These are phyloP conservation scores for Geoglossum cookeanum DNA, from an alignment of 2,329 filamentous ascomycete species.

Conservation along the genomic window DNA sequence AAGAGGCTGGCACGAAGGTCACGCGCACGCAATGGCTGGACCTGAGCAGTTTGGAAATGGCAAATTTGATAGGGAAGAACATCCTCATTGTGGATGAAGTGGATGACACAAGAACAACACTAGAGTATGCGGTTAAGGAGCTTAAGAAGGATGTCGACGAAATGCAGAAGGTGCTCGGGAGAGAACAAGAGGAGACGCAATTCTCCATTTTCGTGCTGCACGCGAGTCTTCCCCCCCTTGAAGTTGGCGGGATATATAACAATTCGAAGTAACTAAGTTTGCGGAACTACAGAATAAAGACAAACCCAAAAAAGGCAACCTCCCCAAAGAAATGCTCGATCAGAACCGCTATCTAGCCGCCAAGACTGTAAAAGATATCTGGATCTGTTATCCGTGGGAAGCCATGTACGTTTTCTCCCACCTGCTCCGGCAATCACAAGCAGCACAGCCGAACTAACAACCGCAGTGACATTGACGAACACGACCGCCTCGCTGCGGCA, in stretches of 20 bases:
- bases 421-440: background rate
- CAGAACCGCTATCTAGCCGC: slow-evolving; percentile 65
- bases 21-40: slow-evolving; percentile 98
- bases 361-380: slow-evolving; percentile 75
- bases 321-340: slow-evolving; percentile 60
- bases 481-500: slow-evolving; percentile 49
- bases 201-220: slow-evolving; percentile 95
- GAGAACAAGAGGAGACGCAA: slow-evolving; percentile 52
- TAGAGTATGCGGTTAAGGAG: slow-evolving; percentile 86
- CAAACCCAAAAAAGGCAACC: slow-evolving; percentile 77
- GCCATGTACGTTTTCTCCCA: slow-evolving; percentile 36
- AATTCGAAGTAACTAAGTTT: background rate
- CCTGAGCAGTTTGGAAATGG: slow-evolving; percentile 67
- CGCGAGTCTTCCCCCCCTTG: slow-evolving; percentile 30
- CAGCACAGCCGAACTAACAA: background rate
- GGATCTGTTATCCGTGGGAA: slow-evolving; percentile 99
- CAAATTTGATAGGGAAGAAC: slow-evolving; percentile 76
- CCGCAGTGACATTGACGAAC: slow-evolving; percentile 65
- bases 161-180: slow-evolving; percentile 54
- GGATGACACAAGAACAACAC: slow-evolving; percentile 81
- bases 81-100: slow-evolving; percentile 90
- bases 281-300: slow-evolving; percentile 60
- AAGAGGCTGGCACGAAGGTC: slow-evolving; percentile 78
- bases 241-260: background rate
- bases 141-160: slow-evolving; percentile 83